Evolutionary conservation across 23 red algal genomes (phyloP), one percentile per base, ranked within the genome.

Genomic region (Chondrus crispus): DNA sequence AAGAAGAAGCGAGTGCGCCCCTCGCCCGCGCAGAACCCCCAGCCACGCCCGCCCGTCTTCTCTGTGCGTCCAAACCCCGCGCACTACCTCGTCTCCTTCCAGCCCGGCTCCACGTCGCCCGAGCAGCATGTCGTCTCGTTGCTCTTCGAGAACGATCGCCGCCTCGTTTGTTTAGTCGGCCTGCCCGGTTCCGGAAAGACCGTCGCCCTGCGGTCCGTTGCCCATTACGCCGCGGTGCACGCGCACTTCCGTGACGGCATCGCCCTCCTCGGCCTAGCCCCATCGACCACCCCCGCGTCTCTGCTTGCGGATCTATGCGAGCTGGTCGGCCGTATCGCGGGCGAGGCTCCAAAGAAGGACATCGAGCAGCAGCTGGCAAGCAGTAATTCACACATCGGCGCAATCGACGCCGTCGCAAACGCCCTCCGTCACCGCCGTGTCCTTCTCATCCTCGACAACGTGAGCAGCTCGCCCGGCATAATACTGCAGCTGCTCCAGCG

Each of bases 171-270:
- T 51, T 19, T 90, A 11, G 52, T 80, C 24, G 87, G 87, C 18
- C 50, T 90, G 30, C 87, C 87, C 47, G 87, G 87, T n/a, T 46
- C 48, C n/a, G 87, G 87, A 3, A 90, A 90, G 62, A 90, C 87
- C 50, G 87, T 90, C 48, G 47, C 80, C 40, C 42, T 90, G 70
- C 87, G 87, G 5, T 69, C 43, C 39, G 64, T 90, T 6, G 87
- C 87, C 2, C 64, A 79, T 69, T 33, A 90, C 46, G 19, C 41
- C 19, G 74, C 41, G 42, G 38, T 90, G 43, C 49, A 63, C 3
- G 7, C 22, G 11, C 33, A 48, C n/a, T 90, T 90, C 48, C 69
- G 87, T 10, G 87, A 90, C 32, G 87, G 69, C 29, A 78, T 90
- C 29, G 69, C 37, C 36, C 46, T 90, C 32, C 36, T 90, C 10